Evolutionary conservation across 139 green algal species (phyloP).

Genomic region (Picochlorum sp.): DNA sequence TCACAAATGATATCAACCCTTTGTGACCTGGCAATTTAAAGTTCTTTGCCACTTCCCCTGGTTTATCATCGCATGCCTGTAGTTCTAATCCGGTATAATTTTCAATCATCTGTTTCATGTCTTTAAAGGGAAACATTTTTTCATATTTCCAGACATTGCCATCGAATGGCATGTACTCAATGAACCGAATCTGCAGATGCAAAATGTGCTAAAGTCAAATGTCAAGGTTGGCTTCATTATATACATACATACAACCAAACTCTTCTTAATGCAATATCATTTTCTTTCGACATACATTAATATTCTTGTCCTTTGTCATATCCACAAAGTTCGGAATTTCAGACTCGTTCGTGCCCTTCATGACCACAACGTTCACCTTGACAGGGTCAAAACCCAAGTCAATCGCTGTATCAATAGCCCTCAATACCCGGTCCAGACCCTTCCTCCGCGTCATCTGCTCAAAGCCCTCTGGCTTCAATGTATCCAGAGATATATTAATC

Average conservation of each 20-base stretch:
- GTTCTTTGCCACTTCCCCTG: constrained; percentile 89
- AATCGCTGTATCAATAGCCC: constrained; percentile 60
- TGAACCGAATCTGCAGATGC: constrained; percentile 87
- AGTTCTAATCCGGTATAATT: constrained; percentile 7
- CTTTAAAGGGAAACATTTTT: constrained; percentile 84
- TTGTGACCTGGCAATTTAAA: constrained; percentile 59
- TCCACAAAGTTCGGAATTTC: constrained; percentile 92
- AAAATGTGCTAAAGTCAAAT: neutral
- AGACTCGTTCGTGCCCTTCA: constrained; percentile 95
- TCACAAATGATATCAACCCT: constrained; percentile 89
- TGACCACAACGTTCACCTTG: constrained; percentile 96
- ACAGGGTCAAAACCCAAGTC: constrained; percentile 70
- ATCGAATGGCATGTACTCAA: constrained; percentile 99
- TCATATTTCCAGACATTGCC: constrained; percentile 84
- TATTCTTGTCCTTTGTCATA: constrained; percentile 57
- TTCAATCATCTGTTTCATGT: constrained; percentile 23
- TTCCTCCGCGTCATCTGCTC: constrained; percentile 71
- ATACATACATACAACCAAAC: neutral
- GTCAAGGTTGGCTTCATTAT: neutral
- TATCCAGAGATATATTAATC: constrained; percentile 95
- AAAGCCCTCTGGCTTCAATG: constrained; percentile 76
- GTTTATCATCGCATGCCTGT: constrained; percentile 41
- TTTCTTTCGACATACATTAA: too few relatives aligned
- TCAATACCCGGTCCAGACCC: constrained; percentile 69
- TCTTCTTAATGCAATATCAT: too few relatives aligned